Evolutionary conservation across 148 eudicot genomes (phyloP).

Genomic region (Vaccinium macrocarpon): DNA sequence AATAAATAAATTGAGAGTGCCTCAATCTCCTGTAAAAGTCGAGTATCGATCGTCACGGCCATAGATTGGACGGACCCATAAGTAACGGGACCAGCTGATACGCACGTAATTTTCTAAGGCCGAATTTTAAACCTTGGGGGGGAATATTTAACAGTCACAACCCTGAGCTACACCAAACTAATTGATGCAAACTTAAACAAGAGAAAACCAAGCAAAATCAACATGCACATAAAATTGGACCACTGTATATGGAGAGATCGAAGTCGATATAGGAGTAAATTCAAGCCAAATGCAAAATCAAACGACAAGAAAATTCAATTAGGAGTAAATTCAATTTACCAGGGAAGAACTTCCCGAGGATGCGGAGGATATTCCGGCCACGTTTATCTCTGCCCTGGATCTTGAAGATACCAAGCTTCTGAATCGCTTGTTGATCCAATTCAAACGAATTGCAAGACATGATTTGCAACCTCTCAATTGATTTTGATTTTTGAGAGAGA

Average conservation of each 20-base stretch:
- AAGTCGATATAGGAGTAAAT: neutral
- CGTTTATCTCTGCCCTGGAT: conserved; percentile 55
- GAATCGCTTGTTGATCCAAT: conserved; percentile 25
- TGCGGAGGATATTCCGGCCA: conserved; percentile 46
- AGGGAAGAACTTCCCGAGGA: conserved; percentile 55
- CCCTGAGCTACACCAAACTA: too few species aligned
- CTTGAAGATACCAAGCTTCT: conserved; percentile 38
- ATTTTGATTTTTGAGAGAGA: neutral
- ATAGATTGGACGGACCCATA: too few species aligned
- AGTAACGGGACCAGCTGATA: too few species aligned
- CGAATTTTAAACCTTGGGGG: too few species aligned
- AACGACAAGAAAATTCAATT: neutral
- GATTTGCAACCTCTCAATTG: neutral
- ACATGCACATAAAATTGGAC: neutral
- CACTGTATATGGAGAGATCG: neutral
- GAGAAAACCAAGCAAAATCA: neutral
- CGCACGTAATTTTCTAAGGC: too few species aligned
- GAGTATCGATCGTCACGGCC: too few species aligned
- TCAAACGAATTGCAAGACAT: neutral
- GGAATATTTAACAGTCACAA: too few species aligned
- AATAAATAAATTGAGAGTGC: too few species aligned
- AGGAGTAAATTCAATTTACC: conserved; percentile 23
- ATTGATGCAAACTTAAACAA: too few species aligned
- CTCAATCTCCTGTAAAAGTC: too few species aligned
- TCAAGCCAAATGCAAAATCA: neutral